Evolutionary conservation across 495 filamentous ascomycete genomes (phyloP), one percentile per base, ranked within the genome.

Genomic region (Daldinia loculata): DNA sequence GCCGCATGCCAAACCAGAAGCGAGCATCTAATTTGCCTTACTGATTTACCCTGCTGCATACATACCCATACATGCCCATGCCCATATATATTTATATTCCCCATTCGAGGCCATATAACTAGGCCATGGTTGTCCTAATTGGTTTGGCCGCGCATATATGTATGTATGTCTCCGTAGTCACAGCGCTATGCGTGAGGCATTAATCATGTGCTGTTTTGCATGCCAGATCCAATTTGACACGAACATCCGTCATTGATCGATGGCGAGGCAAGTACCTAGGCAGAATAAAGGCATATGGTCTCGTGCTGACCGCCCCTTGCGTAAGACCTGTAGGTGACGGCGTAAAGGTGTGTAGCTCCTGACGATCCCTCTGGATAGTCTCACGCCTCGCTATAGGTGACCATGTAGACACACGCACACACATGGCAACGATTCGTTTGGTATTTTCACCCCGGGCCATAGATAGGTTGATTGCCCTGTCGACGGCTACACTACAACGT

Each of bases 261-360:
- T 56, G 41, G 45, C 27, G 27, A 53, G 50, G 50, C 51, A 39
- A 29, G 48, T 38, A n/a, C n/a, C n/a, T n/a, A 72, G 67, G 58
- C 64, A 30, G 36, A 36, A 60, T 60, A 14, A 66, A 34, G 32
- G 36, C 29, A 63, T 55, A 4, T 41, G 19, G 32, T 67, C 63
- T 72, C 41, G 61, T 29, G 55, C 55, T 67, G 55, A 68, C 70
- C 39, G 30, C 65, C 66, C 70, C 66, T 66, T 73, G 66, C 65
- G 65, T 55, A 59, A 66, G 56, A 63, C 60, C 56, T 53, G 56
- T 30, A 51, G 32, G 51, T 57, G 60, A 32, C 41, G 51, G 57
- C 65, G 38, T 56, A 56, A 30, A 69, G 61, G 61, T 65, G 65
- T 69, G 61, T 39, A 66, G 43, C 66, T 69, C 70, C 64, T 69